phyloP scores from a whole-genome alignment of 129 eudicot genomes.

The Arctium minus region DNA sequence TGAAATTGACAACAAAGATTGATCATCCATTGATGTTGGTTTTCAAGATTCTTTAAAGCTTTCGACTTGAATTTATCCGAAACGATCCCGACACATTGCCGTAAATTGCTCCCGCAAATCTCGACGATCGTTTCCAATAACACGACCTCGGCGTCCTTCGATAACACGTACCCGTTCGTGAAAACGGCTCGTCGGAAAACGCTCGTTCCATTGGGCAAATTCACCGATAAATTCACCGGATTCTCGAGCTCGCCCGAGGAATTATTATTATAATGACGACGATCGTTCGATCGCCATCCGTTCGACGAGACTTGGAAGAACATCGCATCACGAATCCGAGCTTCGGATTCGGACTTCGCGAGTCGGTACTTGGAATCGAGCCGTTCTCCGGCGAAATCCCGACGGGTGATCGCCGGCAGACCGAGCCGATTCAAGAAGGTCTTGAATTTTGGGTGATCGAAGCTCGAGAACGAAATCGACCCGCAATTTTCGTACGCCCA shows the following conservation, averaged over 20 bases:
- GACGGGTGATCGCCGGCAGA: slow-evolving; percentile 42
- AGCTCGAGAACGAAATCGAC: slow-evolving; percentile 60
- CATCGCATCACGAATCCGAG: slow-evolving; percentile 76
- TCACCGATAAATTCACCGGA: slow-evolving; percentile 65
- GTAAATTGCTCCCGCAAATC: slow-evolving; percentile 60
- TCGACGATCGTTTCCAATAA: slow-evolving; percentile 69
- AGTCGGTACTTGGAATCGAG: slow-evolving; percentile 55
- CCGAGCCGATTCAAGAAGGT: slow-evolving; percentile 70
- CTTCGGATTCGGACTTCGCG: slow-evolving; percentile 62
- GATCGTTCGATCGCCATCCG: slow-evolving; percentile 60
- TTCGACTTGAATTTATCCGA: slow-evolving; percentile 73
- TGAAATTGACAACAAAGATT: slow-evolving; percentile 74
- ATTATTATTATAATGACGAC: slow-evolving; percentile 18
- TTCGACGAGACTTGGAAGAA: slow-evolving; percentile 72
- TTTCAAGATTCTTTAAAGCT: slow-evolving; percentile 76
- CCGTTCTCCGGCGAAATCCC: slow-evolving; percentile 60
- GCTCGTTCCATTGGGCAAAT: slow-evolving; percentile 83
- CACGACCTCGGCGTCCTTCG: slow-evolving; percentile 76
- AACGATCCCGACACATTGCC: slow-evolving; percentile 78
- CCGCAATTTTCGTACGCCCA: slow-evolving; percentile 85
- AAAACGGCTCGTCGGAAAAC: slow-evolving; percentile 69
- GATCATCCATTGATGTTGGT: slow-evolving; percentile 87
- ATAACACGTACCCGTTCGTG: slow-evolving; percentile 61
- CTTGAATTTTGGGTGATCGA: slow-evolving; percentile 78
- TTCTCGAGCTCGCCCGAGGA: slow-evolving; percentile 38